Conservation (phyloP, 169 alveolate genomes). For the Cryptosporidium baileyi region DNA sequence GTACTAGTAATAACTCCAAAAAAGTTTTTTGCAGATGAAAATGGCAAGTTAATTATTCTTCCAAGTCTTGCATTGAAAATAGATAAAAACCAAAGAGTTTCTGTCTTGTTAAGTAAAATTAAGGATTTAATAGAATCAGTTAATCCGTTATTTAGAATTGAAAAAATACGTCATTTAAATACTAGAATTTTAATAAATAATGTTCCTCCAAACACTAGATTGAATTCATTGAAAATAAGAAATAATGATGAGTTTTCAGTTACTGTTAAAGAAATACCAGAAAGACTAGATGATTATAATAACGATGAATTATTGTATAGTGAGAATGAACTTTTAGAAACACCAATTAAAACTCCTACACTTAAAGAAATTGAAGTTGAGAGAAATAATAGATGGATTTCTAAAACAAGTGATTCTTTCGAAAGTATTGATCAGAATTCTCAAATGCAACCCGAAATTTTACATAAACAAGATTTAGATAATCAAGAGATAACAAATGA, state of each 20-base stretch:
- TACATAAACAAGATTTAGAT: too few relatives aligned
- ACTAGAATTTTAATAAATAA: neutral
- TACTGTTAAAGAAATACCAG: conserved; percentile 8
- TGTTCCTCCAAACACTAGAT: neutral
- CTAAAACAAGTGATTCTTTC: too few relatives aligned
- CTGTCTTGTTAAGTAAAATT: neutral
- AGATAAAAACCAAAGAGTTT: conserved; percentile 1
- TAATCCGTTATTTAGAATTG: neutral
- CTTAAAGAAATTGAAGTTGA: neutral
- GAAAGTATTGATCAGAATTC: too few relatives aligned
- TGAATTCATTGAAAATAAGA: conserved; percentile 8
- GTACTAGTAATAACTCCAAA: conserved; percentile 60
- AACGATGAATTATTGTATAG: neutral
- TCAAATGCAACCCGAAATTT: too few relatives aligned
- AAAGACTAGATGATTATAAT: neutral
- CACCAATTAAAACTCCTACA: neutral
- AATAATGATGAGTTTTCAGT: conserved; percentile 18
- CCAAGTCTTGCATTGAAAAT: conserved; percentile 37
- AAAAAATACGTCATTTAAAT: conserved; percentile 15
- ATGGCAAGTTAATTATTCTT: neutral
- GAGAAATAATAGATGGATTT: too few relatives aligned
- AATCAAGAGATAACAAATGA: neutral
- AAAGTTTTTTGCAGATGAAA: conserved; percentile 43
- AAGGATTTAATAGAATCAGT: neutral
- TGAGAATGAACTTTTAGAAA: neutral